Percentiles rank a stretch among this genome's conserved stretches.
phyloP scores from a whole-genome alignment of 208 protist genomes.

The Leishmania tarentolae region DNA sequence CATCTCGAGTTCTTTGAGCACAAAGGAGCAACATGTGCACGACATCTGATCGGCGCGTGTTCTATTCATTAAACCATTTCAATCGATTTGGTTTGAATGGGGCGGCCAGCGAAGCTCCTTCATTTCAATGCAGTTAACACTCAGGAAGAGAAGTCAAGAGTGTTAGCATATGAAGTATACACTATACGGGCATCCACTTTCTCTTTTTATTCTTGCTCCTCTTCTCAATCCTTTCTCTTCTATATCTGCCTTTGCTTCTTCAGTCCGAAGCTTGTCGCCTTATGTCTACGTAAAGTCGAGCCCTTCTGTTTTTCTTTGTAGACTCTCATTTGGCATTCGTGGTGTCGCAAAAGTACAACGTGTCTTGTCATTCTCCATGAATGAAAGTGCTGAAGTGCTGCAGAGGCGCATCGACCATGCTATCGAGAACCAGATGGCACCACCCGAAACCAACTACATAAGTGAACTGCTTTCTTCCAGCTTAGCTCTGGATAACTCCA shows the following conservation, averaged over 20 bases:
- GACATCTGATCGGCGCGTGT: background rate
- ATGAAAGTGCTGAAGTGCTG: constrained; percentile 22
- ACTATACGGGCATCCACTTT: background rate
- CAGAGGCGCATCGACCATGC: constrained; percentile 29
- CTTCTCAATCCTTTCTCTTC: background rate
- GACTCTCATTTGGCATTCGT: background rate
- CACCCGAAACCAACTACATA: constrained; percentile 32
- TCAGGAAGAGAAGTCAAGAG: background rate
- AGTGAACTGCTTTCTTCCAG: constrained; percentile 26
- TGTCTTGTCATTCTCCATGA: background rate
- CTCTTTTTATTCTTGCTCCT: background rate
- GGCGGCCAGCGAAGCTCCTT: background rate
- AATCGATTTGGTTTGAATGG: background rate
- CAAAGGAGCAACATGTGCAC: background rate
- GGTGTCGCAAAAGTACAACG: no score
- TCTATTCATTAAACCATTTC: background rate
- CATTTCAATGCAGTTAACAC: background rate
- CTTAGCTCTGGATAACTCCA: constrained; percentile 27
- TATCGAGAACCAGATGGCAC: constrained; percentile 26
- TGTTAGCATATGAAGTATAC: background rate
- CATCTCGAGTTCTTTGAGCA: background rate
- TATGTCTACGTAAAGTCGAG: background rate
- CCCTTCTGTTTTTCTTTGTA: background rate
- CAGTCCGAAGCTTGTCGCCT: background rate
- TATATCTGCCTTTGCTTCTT: background rate